Base-by-base conservation (phyloP, 2,329 filamentous ascomycete species). In the Botrytis byssoidea region DNA sequence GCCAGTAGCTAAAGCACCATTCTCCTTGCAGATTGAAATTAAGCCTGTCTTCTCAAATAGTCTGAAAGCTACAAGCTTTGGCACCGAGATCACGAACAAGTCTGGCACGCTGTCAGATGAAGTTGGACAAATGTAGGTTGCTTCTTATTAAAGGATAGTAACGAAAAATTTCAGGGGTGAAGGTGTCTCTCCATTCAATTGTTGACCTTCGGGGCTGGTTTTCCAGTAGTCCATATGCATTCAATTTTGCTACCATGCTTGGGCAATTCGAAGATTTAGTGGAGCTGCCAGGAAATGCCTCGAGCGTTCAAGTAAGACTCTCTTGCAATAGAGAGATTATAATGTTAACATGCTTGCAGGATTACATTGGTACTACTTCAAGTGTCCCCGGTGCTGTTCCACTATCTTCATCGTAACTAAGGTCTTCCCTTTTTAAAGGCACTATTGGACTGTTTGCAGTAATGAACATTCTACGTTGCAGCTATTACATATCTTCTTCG, bases 1-100 rank as follows among this genome's bases (percentile, higher is more conserved):
- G n/a, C 61, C 70, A 25, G 63, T 67, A 44, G 70, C 70, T 22
- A 67, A 59, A 60, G 70, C 70, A 12, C 70, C 70, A 44, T 72
- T 72, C 51, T 46, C 70, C 22, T 55, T 72, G 9, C 25, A 72
- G n/a, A 59, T 72, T n/a, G 22, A 35, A 40, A 68, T 72, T 12
- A 72, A 67, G 35, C 61, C 70, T 2, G 51, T 61, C 35, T 67
- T 44, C 37, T 67, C 70, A 32, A 48, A 46, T 46, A 37, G n/a
- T 25, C 35, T 72, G 16, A 29, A 66, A 35, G 40, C n/a, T 22
- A 37, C 8, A n/a, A 68, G n/a, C n/a, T 29, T 67, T 59, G 35
- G 14, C 40, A 40, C 59, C 16, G 70, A 72, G 48, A 40, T 72
- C 16, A 67, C 18, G 6, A 8, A 32, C 42, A 68, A 22, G 25